Conservation (phyloP, 768 basidiomycete genomes). For the Rhodotorula kratochvilovae region DNA sequence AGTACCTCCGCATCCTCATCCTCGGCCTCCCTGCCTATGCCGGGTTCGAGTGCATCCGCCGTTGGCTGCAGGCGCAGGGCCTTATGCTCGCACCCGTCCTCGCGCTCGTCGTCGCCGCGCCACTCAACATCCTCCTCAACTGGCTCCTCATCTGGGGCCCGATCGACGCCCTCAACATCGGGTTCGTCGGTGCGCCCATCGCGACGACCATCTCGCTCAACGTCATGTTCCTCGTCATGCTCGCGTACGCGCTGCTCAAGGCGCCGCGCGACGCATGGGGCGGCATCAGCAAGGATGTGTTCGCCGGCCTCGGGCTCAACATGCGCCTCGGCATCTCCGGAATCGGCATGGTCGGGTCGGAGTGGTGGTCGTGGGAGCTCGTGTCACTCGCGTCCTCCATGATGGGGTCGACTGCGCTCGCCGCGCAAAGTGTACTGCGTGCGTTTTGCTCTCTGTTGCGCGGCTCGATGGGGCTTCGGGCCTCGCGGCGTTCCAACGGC, state of each 20-base stretch:
- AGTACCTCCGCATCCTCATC: constrained; percentile 36
- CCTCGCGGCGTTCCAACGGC: too few species aligned
- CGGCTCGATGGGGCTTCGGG: too few species aligned
- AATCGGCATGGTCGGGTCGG: constrained; percentile 70
- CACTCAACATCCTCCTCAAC: constrained; percentile 76
- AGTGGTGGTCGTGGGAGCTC: constrained; percentile 98
- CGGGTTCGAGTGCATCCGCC: constrained; percentile 41
- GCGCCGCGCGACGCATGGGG: constrained; percentile 72
- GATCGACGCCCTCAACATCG: constrained; percentile 60
- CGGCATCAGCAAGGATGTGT: constrained; percentile 62
- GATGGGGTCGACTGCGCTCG: constrained; percentile 72
- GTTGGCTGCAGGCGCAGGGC: constrained; percentile 48
- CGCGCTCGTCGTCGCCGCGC: constrained; percentile 75
- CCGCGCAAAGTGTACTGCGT: constrained; percentile 77
- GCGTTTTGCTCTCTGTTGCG: constrained; percentile 27
- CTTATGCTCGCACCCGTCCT: constrained; percentile 79
- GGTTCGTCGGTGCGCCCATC: constrained; percentile 87
- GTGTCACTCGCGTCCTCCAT: constrained; percentile 53
- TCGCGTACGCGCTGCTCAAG: constrained; percentile 46
- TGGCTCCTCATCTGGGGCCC: constrained; percentile 61
- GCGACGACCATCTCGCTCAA: constrained; percentile 86
- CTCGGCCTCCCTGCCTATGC: constrained; percentile 43
- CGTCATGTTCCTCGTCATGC: constrained; percentile 55
- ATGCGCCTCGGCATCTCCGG: constrained; percentile 76
- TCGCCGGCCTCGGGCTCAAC: constrained; percentile 65